Percentiles rank a stretch among this genome's conserved stretches.
Evolutionary conservation across 306 rosid genomes (phyloP).

Genomic region (Clitoria ternatea): DNA sequence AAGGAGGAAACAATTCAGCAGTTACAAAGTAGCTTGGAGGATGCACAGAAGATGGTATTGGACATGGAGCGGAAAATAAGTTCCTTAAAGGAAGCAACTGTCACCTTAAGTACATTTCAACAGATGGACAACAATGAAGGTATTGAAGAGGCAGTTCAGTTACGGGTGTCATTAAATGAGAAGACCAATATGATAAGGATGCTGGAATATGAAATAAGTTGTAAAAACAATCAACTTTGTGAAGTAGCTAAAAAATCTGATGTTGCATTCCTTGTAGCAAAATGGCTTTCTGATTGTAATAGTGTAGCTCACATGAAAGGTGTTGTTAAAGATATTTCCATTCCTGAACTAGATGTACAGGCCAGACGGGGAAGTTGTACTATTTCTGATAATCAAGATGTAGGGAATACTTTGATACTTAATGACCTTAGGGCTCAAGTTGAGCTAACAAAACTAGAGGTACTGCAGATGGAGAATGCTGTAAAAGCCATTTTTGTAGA

Average conservation of each 20-base stretch:
- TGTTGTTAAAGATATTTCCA: constrained; percentile 26
- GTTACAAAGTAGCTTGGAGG: constrained; percentile 70
- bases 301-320: constrained; percentile 30
- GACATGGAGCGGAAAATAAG: constrained; percentile 73
- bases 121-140: constrained; percentile 37
- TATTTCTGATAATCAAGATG: constrained; percentile 26
- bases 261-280: constrained; percentile 49
- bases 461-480: constrained; percentile 44
- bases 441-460: constrained; percentile 38
- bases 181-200: constrained; percentile 40
- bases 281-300: constrained; percentile 51
- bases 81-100: constrained; percentile 74
- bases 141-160: constrained; percentile 34
- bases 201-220: constrained; percentile 41
- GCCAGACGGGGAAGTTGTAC: constrained; percentile 23
- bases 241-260: constrained; percentile 48
- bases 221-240: constrained; percentile 39
- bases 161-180: constrained; percentile 43
- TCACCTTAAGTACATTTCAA: constrained; percentile 58
- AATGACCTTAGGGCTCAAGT: constrained; percentile 43
- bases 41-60: constrained; percentile 58
- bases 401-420: constrained; percentile 29
- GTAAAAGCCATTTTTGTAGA: constrained; percentile 34
- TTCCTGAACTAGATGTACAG: constrained; percentile 29
- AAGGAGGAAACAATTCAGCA: constrained; percentile 82